Evolutionary conservation across 1,284 basidiomycete genomes (phyloP).

Genomic region (Kwoniella shivajii): DNA sequence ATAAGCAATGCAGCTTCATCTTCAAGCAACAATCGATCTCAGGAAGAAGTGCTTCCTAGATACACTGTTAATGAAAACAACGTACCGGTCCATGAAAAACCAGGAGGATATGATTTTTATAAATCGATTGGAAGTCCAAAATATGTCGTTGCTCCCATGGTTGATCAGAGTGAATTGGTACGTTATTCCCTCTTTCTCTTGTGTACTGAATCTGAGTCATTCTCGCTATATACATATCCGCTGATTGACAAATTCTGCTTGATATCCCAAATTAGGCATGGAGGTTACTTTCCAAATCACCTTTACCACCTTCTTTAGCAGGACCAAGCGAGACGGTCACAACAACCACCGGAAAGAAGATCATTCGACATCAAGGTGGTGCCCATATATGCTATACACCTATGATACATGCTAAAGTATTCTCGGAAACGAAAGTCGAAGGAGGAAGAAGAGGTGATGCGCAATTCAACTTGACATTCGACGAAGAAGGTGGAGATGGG

Average conservation of each 20-base stretch:
- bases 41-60: conserved; percentile 3
- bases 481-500: conserved; percentile 51
- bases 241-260: background rate
- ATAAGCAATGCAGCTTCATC: background rate
- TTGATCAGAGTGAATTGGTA: conserved; percentile 93
- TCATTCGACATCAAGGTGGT: conserved; percentile 42
- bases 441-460: conserved; percentile 53
- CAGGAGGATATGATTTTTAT: conserved; percentile 81
- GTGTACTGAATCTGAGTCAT: too few relatives aligned
- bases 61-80: conserved; percentile 5
- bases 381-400: conserved; percentile 85
- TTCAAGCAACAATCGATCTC: too few relatives aligned
- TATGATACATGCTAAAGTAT: conserved; percentile 96
- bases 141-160: conserved; percentile 94
- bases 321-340: conserved; percentile 30
- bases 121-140: conserved; percentile 78
- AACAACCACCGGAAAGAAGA: conserved; percentile 21
- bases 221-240: background rate
- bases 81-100: conserved; percentile 56
- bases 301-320: conserved; percentile 59
- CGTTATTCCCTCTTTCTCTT: conserved; percentile 42
- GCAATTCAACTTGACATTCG: conserved; percentile 69
- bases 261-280: conserved; percentile 66
- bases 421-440: conserved; percentile 57
- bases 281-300: conserved; percentile 82